Percentiles rank a stretch among this genome's conserved stretches.
These are phyloP conservation scores for Heliosperma pusillum DNA, from an alignment of 148 eudicot genomes.

Conservation along the genomic window DNA sequence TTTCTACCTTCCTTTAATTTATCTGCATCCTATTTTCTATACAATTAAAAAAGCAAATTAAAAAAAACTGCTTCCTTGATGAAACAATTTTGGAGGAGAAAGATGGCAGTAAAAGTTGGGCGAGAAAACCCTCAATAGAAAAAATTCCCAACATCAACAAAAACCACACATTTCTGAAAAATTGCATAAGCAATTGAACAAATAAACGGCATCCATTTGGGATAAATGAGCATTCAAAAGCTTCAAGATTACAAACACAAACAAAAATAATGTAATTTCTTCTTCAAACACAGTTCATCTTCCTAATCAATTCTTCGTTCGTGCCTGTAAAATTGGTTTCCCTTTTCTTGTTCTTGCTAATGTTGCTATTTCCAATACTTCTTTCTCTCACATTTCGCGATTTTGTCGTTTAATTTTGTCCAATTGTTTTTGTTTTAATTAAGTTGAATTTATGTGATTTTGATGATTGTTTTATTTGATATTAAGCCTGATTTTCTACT, in stretches of 20 bases:
- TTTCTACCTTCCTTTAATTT: too few species aligned
- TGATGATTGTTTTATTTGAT: too few species aligned
- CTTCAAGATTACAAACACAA: conserved; percentile 3
- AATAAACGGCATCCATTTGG: neutral
- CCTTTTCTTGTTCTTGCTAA: conserved; percentile 22
- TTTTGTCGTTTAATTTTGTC: neutral
- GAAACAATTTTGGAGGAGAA: too few species aligned
- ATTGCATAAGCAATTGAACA: neutral
- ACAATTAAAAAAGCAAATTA: too few species aligned
- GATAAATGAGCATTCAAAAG: conserved; percentile 14
- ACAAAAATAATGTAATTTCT: neutral
- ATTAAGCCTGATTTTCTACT: neutral
- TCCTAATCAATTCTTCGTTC: conserved; percentile 18
- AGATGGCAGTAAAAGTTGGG: neutral
- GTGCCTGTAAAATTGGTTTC: conserved; percentile 21
- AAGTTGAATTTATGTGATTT: neutral
- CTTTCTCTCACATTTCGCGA: neutral
- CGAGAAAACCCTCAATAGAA: neutral
- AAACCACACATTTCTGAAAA: neutral
- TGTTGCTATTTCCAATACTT: conserved; percentile 13
- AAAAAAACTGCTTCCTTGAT: too few species aligned
- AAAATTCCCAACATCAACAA: neutral
- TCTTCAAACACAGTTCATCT: neutral
- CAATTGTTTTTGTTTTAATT: neutral
- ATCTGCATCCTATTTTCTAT: too few species aligned